phyloP scores from a whole-genome alignment of 148 eudicot species.

The Amaranthus cruentus region DNA sequence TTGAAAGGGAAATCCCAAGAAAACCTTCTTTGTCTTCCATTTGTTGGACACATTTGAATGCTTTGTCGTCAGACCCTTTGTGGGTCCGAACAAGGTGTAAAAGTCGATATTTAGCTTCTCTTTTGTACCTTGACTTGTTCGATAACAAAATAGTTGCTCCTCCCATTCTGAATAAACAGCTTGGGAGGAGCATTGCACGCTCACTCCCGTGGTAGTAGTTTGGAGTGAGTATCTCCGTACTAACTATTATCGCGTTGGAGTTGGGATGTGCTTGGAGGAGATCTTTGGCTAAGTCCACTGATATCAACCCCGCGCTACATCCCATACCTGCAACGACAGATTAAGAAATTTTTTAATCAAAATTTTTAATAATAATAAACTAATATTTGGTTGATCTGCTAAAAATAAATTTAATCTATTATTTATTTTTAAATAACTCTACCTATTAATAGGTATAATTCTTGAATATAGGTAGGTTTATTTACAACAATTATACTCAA shows the following conservation, averaged over 20 bases:
- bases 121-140: constrained; percentile 26
- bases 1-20: constrained; percentile 33
- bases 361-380: no score
- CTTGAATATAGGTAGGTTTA: no score
- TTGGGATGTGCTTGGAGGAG: constrained; percentile 33
- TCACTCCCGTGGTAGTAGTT: constrained; percentile 39
- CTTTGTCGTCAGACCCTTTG: constrained; percentile 38
- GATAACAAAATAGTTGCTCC: constrained; percentile 44
- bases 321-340: constrained; percentile 29
- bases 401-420: no score
- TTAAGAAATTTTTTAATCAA: no score
- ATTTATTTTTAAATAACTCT: no score
- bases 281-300: constrained; percentile 32
- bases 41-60: constrained; percentile 38
- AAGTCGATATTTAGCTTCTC: constrained; percentile 39
- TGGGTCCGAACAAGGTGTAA: constrained; percentile 49
- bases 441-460: no score
- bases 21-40: constrained; percentile 34
- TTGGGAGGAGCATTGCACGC: constrained; percentile 52
- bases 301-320: constrained; percentile 42
- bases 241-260: constrained; percentile 38
- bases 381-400: no score
- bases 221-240: constrained; percentile 48
- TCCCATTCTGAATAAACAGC: constrained; percentile 53
- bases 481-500: no score